phyloP scores from a whole-genome alignment of 148 eudicot species.

The Fallopia convolvulus region DNA sequence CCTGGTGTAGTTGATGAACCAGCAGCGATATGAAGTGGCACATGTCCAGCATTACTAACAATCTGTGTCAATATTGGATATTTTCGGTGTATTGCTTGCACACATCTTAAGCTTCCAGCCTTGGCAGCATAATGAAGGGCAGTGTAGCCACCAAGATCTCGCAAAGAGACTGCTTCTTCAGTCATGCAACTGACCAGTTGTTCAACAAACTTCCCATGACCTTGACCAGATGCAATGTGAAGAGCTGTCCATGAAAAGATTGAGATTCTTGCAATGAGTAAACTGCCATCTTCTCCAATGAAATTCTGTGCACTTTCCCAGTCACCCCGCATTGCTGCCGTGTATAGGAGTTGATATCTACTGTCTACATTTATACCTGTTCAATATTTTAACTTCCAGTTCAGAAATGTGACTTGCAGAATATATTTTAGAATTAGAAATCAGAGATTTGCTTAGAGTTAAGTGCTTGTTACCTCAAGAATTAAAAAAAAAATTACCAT shows the following conservation, averaged over 20 bases:
- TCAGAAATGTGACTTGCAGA: not conserved
- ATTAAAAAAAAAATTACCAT: not conserved
- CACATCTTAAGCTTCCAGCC: not conserved
- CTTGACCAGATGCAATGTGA: constrained; percentile 6
- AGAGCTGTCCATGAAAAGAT: constrained; percentile 6
- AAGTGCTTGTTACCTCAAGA: not conserved
- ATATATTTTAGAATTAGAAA: not conserved
- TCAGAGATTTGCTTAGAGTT: not conserved
- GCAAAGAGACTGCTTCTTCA: not conserved
- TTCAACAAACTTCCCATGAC: constrained; percentile 2
- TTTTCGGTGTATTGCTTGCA: not conserved
- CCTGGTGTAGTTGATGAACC: constrained; percentile 6
- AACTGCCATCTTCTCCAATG: not conserved
- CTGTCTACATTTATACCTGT: not conserved
- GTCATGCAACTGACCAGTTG: not conserved
- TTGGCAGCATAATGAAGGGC: constrained; percentile 5
- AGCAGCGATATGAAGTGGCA: constrained; percentile 3
- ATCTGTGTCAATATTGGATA: not conserved
- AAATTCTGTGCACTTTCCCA: not conserved
- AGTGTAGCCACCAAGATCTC: constrained; percentile 6
- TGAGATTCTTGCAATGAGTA: not conserved
- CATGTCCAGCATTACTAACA: constrained; percentile 6
- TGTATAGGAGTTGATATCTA: not conserved
- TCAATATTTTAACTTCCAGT: not conserved
- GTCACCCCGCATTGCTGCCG: not conserved